Evolutionary conservation across 1,284 basidiomycete genomes (phyloP), one percentile per base, ranked within the genome.

Genomic region (Volvariella surrecta): DNA sequence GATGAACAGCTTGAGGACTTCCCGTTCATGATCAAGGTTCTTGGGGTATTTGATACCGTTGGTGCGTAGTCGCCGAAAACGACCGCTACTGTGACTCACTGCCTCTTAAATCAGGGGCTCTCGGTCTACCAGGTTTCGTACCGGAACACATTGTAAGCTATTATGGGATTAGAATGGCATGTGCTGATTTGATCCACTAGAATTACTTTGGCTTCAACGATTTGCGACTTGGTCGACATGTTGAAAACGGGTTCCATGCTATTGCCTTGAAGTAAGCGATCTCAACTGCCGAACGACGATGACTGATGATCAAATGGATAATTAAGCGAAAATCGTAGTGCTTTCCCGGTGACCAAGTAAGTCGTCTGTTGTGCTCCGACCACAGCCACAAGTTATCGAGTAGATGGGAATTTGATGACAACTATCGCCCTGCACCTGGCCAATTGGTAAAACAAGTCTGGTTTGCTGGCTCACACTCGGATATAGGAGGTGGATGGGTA

Each of bases 181-280:
- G 34, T 4, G 8, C 34, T 35, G 18, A 35, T 15, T 15, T 15
- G 34, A 8, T 15, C 15, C 4, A 7, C 13, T 9, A 41, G 40
- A 41, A 41, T 20, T 41, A n/a, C 17, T 41, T 41, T 20, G 40
- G 40, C 4, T 41, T 41, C 40, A 41, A 28, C 28, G 40, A 41
- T 22, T 20, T 41, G 15, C 10, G 15, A 4, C 17, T 41, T 4
- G 40, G 40, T 6, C 20, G 15, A 13, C 40, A 41, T 32, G 24
- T 41, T 7, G 40, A 41, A 32, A 28, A 41, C 28, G 40, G 22
- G 22, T 41, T 30, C 24, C 40, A 41, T 16, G 40, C 40, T 6
- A 41, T 41, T 20, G 20, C 40, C 24, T 22, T 41, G 6, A 41
- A 41, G 40, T 41, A 28, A 28, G 40, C 24, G 10, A 8, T 4